phyloP scores from a whole-genome alignment of 176 grass and related monocot genomes.

The Puccinellia tenuiflora region DNA sequence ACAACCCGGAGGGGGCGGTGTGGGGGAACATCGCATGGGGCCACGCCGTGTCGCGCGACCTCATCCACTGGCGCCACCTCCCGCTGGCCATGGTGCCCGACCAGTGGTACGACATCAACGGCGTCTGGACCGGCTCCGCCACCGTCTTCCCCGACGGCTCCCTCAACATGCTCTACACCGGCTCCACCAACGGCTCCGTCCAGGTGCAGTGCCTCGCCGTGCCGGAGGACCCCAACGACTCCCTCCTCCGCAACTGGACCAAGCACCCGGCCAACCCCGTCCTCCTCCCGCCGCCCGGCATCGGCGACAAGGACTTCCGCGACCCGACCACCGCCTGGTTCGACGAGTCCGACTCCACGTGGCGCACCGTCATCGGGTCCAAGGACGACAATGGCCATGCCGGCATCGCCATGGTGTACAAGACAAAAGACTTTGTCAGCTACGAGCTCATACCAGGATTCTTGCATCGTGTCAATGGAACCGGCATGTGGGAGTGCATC shows the following conservation, averaged over 20 bases:
- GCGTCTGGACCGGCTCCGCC: conserved; percentile 90
- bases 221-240: conserved; percentile 51
- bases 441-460: conserved; percentile 42
- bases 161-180: conserved; percentile 77
- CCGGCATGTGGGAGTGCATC: conserved; percentile 83
- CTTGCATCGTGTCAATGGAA: conserved; percentile 27
- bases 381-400: conserved; percentile 38
- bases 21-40: conserved; percentile 95
- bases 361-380: conserved; percentile 64
- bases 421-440: conserved; percentile 39
- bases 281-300: conserved; percentile 39
- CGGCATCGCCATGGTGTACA: conserved; percentile 43
- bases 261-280: conserved; percentile 65
- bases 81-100: conserved; percentile 73
- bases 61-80: conserved; percentile 76
- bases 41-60: conserved; percentile 59
- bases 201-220: conserved; percentile 84
- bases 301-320: conserved; percentile 56
- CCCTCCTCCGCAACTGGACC: conserved; percentile 57
- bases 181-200: conserved; percentile 44
- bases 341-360: conserved; percentile 42
- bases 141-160: conserved; percentile 56
- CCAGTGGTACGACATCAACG: conserved; percentile 73
- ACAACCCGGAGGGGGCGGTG: conserved; percentile 62
- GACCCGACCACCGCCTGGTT: conserved; percentile 84